Evolutionary conservation across 176 grass and related monocot species (phyloP), one percentile per base, ranked within the genome.

Genomic region (Elaeis guineensis): DNA sequence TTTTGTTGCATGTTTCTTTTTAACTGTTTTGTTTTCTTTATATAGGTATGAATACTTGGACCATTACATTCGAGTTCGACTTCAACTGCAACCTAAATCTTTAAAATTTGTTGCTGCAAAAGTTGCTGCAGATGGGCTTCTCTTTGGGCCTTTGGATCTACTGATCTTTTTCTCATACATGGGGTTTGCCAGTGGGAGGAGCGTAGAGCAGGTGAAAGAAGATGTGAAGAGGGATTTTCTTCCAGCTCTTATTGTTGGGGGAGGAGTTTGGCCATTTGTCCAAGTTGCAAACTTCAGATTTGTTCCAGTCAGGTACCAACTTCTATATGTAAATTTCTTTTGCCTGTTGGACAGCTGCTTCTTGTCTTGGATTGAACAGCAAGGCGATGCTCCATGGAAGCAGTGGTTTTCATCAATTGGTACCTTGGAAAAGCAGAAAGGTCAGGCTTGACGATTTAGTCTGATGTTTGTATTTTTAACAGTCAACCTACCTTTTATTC

Each of bases 31-130:
- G 53, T 3, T 17, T 17, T n/a, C 50, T 22, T 4, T 62, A 20
- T 72, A 51, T 51, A 97, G 93, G 93, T 97, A 97, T 4, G 93
- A 92, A 24, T 91, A 92, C 60, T 74, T 97, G 73, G 93, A 97
- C 54, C 80, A 70, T 17, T 67, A 85, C 16, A 77, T 97, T 57
- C 80, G 84, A 28, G 21, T 57, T 35, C 72, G 78, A 71, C 28
- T 67, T 44, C 55, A 35, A 24, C 81, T 89, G 50, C 78, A 54
- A 21, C 87, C 93, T 39, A 80, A 78, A 5, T 80, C 87, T 0
- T 56, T 79, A 26, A 97, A 89, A 71, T 97, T 92, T 57, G 87
- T 97, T 17, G 78, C 76, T 15, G 64, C 87, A 62, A 97, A 97
- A 75, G 81, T 97, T 59, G 81, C 78, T 6, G 87, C 73, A 1